A percentile compares a stretch with the other conserved stretches of the same genome.
Evolutionary conservation across 2,329 filamentous ascomycete genomes (phyloP).

Genomic region (Berkeleyomyces basicola): DNA sequence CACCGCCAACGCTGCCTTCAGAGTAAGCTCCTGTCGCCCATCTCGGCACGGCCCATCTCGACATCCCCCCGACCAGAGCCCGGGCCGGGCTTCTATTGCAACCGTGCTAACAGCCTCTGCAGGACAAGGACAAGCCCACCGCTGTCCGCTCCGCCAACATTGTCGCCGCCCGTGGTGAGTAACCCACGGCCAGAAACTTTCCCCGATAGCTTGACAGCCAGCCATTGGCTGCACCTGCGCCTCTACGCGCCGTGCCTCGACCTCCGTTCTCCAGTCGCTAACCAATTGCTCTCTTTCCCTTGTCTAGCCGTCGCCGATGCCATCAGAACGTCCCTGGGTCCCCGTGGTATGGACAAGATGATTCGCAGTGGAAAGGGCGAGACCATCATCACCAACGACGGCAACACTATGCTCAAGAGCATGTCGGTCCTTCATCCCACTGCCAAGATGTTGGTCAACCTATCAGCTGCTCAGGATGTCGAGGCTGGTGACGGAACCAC

Average conservation of each 20-base stretch:
- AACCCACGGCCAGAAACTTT: background rate
- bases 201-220: background rate
- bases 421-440: conserved; percentile 99
- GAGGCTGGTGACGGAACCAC: conserved; percentile 97
- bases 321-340: conserved; percentile 88
- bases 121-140: conserved; percentile 96
- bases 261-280: background rate
- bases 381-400: conserved; percentile 98
- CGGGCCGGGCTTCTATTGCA: background rate
- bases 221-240: background rate
- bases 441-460: conserved; percentile 95
- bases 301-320: conserved; percentile 79
- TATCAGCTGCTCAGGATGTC: conserved; percentile 93
- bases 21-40: conserved; percentile 25
- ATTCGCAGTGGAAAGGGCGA: conserved; percentile 93
- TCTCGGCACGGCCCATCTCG: background rate
- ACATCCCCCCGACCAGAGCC: too few species aligned
- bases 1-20: conserved; percentile 38
- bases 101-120: conserved; percentile 22
- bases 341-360: conserved; percentile 98
- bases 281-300: conserved; percentile 9
- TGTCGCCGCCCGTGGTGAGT: conserved; percentile 76
- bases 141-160: conserved; percentile 94
- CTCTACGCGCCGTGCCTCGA: background rate
- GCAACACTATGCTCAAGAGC: conserved; percentile 96